Evolutionary conservation across 225 moss, liverwort and hornwort species (phyloP).

Genomic region (Pleurozium schreberi): DNA sequence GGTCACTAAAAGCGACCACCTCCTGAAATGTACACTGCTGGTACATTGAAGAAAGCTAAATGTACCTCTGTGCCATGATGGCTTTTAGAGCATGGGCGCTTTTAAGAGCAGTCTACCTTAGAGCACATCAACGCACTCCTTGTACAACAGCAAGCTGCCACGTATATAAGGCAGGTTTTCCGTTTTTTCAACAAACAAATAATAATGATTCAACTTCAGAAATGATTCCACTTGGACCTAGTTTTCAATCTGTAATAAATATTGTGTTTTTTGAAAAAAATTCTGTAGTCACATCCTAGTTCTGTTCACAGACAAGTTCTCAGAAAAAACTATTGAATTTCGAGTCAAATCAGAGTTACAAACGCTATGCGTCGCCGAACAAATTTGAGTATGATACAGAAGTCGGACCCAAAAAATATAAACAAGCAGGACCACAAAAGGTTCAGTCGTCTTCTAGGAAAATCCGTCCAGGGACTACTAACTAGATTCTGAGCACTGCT

Average conservation of each 20-base stretch:
- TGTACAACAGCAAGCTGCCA: background rate
- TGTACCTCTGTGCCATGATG: no score
- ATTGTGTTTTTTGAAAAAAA: background rate
- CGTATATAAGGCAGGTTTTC: background rate
- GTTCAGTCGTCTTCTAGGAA: background rate
- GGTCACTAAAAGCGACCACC: no score
- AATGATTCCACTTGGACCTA: background rate
- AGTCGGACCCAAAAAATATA: slow-evolving; percentile 1
- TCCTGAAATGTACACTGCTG: no score
- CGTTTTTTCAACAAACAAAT: background rate
- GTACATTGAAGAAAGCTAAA: no score
- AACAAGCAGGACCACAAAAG: slow-evolving; percentile 12
- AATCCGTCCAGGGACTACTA: background rate
- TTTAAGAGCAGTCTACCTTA: no score
- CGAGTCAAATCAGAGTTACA: background rate
- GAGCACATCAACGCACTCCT: background rate
- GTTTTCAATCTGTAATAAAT: background rate
- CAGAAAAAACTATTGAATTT: background rate
- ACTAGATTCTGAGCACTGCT: background rate
- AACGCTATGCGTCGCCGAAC: background rate
- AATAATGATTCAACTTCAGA: background rate
- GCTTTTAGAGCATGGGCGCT: no score
- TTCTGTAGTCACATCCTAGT: background rate
- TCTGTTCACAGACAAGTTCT: background rate
- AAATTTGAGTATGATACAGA: slow-evolving; percentile 33